phyloP scores from a whole-genome alignment of 2,329 filamentous ascomycete species.

The Paracorniculantispora psalliotae region DNA sequence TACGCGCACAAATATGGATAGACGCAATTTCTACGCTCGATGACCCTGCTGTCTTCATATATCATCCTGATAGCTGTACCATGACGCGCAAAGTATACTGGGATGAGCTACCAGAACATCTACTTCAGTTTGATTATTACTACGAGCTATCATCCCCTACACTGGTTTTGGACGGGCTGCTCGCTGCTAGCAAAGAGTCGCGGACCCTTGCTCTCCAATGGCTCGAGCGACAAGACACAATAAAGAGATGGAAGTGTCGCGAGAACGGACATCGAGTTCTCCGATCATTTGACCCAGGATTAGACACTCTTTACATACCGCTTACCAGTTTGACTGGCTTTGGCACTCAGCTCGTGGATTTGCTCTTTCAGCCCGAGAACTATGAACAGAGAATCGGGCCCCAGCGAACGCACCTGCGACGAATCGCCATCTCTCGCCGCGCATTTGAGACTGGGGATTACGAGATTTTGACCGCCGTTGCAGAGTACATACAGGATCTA shows the following conservation, averaged over 20 bases:
- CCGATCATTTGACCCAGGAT: not conserved
- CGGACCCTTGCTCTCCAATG: not conserved
- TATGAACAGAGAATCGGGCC: not conserved
- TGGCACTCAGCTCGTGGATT: not conserved
- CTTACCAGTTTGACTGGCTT: not conserved
- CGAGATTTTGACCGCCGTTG: not conserved
- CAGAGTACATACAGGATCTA: not conserved
- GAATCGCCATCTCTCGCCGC: not conserved
- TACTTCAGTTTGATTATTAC: not conserved
- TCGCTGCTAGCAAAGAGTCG: not conserved
- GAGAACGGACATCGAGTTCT: not conserved
- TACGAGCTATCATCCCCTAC: not conserved
- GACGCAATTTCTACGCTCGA: not conserved
- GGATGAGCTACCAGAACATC: not conserved
- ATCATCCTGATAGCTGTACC: not conserved
- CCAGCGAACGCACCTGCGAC: not conserved
- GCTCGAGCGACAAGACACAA: not conserved
- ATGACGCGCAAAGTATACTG: not conserved
- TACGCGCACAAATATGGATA: not conserved
- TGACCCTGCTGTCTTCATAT: not conserved
- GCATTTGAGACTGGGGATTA: not conserved
- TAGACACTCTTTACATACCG: not conserved
- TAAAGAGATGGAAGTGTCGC: not conserved
- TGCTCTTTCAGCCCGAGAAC: not conserved
- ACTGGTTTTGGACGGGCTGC: not conserved